A percentile compares a stretch with the other conserved stretches of the same genome.
phyloP scores from a whole-genome alignment of 148 eudicot species.

The Dianthus caryophyllus region DNA sequence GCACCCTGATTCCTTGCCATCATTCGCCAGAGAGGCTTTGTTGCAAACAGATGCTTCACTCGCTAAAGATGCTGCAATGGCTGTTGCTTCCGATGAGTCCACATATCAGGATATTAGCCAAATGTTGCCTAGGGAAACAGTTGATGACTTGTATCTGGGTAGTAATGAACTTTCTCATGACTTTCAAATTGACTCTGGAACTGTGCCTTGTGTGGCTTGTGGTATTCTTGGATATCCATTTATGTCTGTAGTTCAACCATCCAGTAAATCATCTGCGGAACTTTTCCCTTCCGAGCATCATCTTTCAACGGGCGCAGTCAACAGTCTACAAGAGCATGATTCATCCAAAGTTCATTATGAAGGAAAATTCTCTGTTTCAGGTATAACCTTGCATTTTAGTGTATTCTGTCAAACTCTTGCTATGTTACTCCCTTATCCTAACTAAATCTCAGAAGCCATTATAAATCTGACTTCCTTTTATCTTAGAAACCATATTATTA shows the following conservation, averaged over 20 bases:
- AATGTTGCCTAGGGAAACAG: constrained; percentile 40
- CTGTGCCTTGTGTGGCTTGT: constrained; percentile 92
- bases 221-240: constrained; percentile 98
- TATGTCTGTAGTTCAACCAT: constrained; percentile 90
- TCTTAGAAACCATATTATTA: neutral
- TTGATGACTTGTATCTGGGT: constrained; percentile 47
- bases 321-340: constrained; percentile 21
- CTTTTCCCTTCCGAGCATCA: constrained; percentile 29
- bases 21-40: constrained; percentile 40
- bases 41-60: constrained; percentile 22
- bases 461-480: neutral
- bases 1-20: constrained; percentile 74
- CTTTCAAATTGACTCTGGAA: constrained; percentile 83
- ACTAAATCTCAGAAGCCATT: neutral
- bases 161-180: constrained; percentile 68
- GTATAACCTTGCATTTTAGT: constrained; percentile 22
- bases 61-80: constrained; percentile 21
- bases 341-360: constrained; percentile 14
- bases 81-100: constrained; percentile 23
- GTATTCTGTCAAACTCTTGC: neutral
- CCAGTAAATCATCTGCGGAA: constrained; percentile 40
- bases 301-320: constrained; percentile 15
- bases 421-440: constrained; percentile 2
- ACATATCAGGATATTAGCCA: constrained; percentile 30
- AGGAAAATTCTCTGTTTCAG: constrained; percentile 37